Evolutionary conservation across 768 basidiomycete genomes (phyloP).

Genomic region (Lactarius pseudohatsudake): DNA sequence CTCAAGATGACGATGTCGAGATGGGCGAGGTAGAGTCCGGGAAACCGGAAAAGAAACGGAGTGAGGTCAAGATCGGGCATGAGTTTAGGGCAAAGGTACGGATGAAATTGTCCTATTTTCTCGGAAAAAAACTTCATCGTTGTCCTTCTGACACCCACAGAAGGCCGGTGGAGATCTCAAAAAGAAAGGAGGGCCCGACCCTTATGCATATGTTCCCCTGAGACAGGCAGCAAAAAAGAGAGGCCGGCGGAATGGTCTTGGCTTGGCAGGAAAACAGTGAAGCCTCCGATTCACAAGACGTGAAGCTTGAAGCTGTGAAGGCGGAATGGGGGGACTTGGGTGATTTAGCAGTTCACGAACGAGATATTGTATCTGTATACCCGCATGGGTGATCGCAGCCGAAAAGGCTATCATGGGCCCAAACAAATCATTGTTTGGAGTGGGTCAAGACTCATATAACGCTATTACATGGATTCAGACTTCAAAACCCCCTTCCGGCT

Average conservation of each 20-base stretch:
- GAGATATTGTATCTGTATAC: background rate
- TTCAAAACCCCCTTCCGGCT: background rate
- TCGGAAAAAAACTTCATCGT: conserved; percentile 16
- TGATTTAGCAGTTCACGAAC: background rate
- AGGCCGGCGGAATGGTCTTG: conserved; percentile 46
- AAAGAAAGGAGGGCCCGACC: conserved; percentile 80
- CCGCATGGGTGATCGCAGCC: background rate
- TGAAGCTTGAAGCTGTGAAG: background rate
- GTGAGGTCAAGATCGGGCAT: conserved; percentile 63
- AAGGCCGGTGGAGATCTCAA: conserved; percentile 95
- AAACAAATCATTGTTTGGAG: background rate
- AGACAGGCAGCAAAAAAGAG: conserved; percentile 76
- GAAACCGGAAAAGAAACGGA: conserved; percentile 47
- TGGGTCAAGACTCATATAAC: background rate
- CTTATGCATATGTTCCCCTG: conserved; percentile 88
- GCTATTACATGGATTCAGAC: background rate
- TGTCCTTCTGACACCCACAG: conserved; percentile 42
- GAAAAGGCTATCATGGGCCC: background rate
- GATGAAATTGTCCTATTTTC: conserved; percentile 17
- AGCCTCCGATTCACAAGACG: background rate
- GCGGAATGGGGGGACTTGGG: background rate
- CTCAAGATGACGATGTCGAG: conserved; percentile 61
- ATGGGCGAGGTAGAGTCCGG: conserved; percentile 68
- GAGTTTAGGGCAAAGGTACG: conserved; percentile 96
- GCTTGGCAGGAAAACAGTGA: conserved; percentile 65